Base-by-base conservation (phyloP, 495 filamentous ascomycete species). In the Recurvomyces mirabilis region DNA sequence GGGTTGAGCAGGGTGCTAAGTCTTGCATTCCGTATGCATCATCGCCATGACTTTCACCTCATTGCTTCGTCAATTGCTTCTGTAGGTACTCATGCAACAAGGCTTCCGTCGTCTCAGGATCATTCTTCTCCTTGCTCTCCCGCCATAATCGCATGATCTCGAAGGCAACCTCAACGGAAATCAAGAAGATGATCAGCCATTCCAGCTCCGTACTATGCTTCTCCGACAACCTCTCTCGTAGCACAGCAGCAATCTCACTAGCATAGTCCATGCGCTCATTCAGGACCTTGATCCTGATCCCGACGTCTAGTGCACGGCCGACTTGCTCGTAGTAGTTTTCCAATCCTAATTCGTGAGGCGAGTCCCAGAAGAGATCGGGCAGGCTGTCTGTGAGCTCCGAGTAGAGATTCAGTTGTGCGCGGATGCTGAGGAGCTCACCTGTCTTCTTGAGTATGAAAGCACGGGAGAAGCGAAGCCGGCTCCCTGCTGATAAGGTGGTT, bases 201-300 rank as follows among this genome's bases (percentile, higher is more conserved):
- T 96, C 91, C n/a, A 98, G 64, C 30, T 83, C 67, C 12, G 87
- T 75, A 9, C 83, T 79, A 61, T 95, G 84, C 49, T 78, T 82
- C 67, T 96, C 89, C 60, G 87, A 94, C 47, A 93, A 68, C 56
- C 83, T 79, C 59, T 94, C 83, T 44, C 93, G 72, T 13, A 95
- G 67, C 11, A 96, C 87, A 49, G 71, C 83, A 10, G 91, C 89
- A 55, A 95, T 95, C 58, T 95, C 91, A 55, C 87, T 84, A 0
- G 87, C 91, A 66, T 96, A 96, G 56, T 94, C 89, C 77, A 98
- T 88, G 68, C 89, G 93, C 67, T 88, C 84, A 62, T 98, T 98
- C 53, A 96, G 64, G 18, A 82, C 77, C 54, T 84, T 84, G 68
- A 98, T 95, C 28, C 91, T 74, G 26, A 88, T 82, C n/a, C 84